These are phyloP conservation scores for Apiospora koreana DNA, from an alignment of 2,329 filamentous ascomycete species.

Conservation along the genomic window DNA sequence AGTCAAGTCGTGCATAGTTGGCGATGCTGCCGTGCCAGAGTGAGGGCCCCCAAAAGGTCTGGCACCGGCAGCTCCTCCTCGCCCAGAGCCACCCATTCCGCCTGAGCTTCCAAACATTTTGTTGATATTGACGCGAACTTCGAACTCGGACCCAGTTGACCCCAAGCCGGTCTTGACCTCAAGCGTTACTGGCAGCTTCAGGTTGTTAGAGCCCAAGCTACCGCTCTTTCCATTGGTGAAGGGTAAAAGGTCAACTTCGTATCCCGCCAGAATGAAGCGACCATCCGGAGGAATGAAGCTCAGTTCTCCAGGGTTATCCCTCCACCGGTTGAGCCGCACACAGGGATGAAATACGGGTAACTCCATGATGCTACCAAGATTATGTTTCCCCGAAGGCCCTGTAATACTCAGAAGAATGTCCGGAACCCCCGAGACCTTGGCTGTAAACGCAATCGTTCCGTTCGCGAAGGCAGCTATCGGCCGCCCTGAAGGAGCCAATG, in stretches of 20 bases:
- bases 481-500: constrained; percentile 85
- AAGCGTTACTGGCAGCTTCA: constrained; percentile 80
- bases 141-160: constrained; percentile 76
- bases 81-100: constrained; percentile 41
- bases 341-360: constrained; percentile 96
- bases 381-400: constrained; percentile 78
- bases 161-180: constrained; percentile 84
- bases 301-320: constrained; percentile 84
- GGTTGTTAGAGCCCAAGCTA: constrained; percentile 57
- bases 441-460: constrained; percentile 91
- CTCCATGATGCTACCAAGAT: constrained; percentile 73
- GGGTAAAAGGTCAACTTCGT: constrained; percentile 89
- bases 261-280: constrained; percentile 88
- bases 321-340: constrained; percentile 87
- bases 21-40: constrained; percentile 57
- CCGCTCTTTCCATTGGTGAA: constrained; percentile 60
- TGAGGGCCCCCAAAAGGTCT: constrained; percentile 47
- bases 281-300: constrained; percentile 96
- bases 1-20: constrained; percentile 72
- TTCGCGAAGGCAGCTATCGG: constrained; percentile 85
- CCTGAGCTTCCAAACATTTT: constrained; percentile 57
- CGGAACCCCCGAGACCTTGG: constrained; percentile 91
- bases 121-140: constrained; percentile 75
- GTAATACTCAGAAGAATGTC: constrained; percentile 83
- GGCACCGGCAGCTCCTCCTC: constrained; percentile 40